Evolutionary conservation across 2,329 filamentous ascomycete species (phyloP).

Genomic region (Trichophaea hybrida): DNA sequence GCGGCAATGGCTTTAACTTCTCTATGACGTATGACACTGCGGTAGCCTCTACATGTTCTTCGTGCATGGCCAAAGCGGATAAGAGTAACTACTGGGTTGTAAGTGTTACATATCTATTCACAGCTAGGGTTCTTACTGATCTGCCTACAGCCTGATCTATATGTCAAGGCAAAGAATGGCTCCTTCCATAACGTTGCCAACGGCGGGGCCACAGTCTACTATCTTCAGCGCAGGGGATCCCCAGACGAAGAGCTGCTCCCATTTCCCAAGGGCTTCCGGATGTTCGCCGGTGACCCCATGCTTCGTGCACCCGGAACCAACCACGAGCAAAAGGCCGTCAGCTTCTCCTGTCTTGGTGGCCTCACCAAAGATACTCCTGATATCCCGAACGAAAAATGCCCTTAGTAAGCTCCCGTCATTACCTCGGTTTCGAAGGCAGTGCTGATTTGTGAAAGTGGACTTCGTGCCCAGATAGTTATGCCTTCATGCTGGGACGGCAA

Average conservation of each 20-base stretch:
- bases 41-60: slow-evolving; percentile 51
- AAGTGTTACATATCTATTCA: neutral
- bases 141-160: slow-evolving; percentile 41
- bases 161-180: slow-evolving; percentile 49
- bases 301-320: slow-evolving; percentile 42
- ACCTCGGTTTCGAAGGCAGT: slow-evolving; percentile 6
- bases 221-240: slow-evolving; percentile 42
- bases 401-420: slow-evolving; percentile 32
- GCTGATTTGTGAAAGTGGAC: slow-evolving; percentile 29
- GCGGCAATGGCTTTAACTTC: slow-evolving; percentile 50
- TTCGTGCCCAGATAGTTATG: slow-evolving; percentile 55
- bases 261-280: slow-evolving; percentile 57
- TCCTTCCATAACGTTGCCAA: slow-evolving; percentile 50
- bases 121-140: neutral
- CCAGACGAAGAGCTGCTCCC: slow-evolving; percentile 51
- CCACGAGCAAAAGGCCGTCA: slow-evolving; percentile 40
- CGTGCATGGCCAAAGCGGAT: slow-evolving; percentile 53
- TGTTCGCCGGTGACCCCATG: slow-evolving; percentile 51
- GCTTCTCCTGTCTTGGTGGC: slow-evolving; percentile 41
- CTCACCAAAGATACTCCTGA: slow-evolving; percentile 37
- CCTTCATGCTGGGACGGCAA: slow-evolving; percentile 58
- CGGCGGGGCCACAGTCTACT: slow-evolving; percentile 51
- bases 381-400: slow-evolving; percentile 59
- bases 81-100: slow-evolving; percentile 61
- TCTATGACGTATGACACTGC: slow-evolving; percentile 48